Base-by-base conservation (phyloP, 305 asterid species). In the Fraxinus nigra region DNA sequence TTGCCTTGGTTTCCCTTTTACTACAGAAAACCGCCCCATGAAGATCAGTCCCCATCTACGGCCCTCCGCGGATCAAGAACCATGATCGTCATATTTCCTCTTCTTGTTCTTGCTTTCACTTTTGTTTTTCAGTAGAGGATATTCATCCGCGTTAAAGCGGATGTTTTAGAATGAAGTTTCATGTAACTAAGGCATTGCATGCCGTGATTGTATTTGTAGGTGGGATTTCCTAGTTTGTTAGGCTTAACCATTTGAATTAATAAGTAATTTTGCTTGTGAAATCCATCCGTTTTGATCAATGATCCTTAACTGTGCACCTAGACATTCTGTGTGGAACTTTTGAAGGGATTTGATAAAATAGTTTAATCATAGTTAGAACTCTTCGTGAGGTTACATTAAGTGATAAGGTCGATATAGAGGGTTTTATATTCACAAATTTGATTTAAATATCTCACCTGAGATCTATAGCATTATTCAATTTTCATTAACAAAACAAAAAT, bases 1-100 rank as follows among this genome's bases (percentile, higher is more conserved):
- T 56, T 95, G 54, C 85, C 98, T 33, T 95, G 98, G 98, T 91
- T 89, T 34, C 98, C 98, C 0, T 95, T 5, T 78, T 92, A 89
- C 87, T 95, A 85, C 79, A 85, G 87, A 78, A 92, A 83, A 75
- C 97, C 97, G 18, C 97, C 94, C 22, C 97, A 82, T 83, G 82
- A 87, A 32, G 91, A 86, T 75, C 82, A 84, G 7, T 82, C 91
- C 61, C 84, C 95, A 11, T 79, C 93, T 35, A 9, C 84, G 20
- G 8, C 81, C 26, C 54, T 81, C 1, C 38, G 4, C 81, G 79
- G 72, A 30, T 84, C 89, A 80, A 86, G 20, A 83, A 85, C 40
- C 78, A 74, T 59, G 22, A 0, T 61, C 26, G 9, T 79, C 69
- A 7, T 82, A 13, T 85, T 87, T 77, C 79, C 72, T 76, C 13